A percentile compares a stretch with the other conserved stretches of the same genome.
Evolutionary conservation across 768 basidiomycete species (phyloP).

Genomic region (Suillus lakei): DNA sequence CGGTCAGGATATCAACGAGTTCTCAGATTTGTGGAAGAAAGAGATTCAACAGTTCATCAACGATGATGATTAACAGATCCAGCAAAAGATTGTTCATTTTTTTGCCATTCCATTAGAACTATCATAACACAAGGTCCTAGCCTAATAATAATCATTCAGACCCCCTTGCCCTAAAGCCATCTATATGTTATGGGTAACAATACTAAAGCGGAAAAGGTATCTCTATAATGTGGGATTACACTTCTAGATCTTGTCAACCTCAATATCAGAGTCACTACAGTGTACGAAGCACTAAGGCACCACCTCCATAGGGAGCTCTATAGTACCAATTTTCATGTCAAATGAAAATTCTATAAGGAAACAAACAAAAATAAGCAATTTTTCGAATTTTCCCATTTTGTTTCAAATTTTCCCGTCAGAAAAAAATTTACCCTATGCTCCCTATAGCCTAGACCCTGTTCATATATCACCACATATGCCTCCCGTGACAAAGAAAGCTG

Average conservation of each 20-base stretch:
- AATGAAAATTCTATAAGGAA: too few species aligned
- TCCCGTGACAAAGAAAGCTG: too few species aligned
- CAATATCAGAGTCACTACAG: conserved; percentile 80
- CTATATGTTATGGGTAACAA: not conserved
- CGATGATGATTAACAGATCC: conserved; percentile 11
- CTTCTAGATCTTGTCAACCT: conserved; percentile 46
- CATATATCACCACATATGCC: too few species aligned
- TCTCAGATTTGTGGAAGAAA: conserved; percentile 71
- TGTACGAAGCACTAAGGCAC: too few species aligned
- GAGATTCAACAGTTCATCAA: conserved; percentile 44
- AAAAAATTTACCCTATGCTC: too few species aligned
- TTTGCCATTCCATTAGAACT: not conserved
- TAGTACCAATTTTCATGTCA: too few species aligned
- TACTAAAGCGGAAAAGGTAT: not conserved
- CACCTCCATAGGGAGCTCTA: too few species aligned
- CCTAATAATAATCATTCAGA: not conserved
- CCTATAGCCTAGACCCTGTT: too few species aligned
- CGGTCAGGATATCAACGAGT: conserved; percentile 74
- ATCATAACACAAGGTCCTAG: not conserved
- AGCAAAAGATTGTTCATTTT: not conserved
- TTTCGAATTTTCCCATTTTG: too few species aligned
- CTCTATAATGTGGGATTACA: not conserved
- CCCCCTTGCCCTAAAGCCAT: not conserved
- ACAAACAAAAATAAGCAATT: too few species aligned
- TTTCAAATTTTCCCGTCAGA: too few species aligned